Percentiles rank a stretch among this genome's conserved stretches.
Evolutionary conservation across 1,284 basidiomycete species (phyloP).

Genomic region (Cutaneotrichosporon mucoides): DNA sequence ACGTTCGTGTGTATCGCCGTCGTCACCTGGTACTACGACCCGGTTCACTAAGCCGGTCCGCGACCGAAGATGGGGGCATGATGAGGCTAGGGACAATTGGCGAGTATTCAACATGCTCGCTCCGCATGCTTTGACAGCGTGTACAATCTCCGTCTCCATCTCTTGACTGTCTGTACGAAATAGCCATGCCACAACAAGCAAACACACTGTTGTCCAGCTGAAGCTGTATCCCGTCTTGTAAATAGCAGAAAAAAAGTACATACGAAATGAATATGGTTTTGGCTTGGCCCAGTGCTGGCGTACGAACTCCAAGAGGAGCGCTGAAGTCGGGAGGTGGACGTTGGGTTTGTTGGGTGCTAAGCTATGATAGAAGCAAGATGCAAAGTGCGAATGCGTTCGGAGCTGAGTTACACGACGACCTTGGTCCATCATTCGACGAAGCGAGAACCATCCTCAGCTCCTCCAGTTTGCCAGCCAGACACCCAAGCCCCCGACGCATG

Average conservation of each 20-base stretch:
- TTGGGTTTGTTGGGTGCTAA: too few relatives aligned
- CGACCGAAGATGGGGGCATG: background rate
- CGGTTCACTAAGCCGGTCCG: slow-evolving; percentile 6
- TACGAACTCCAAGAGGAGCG: too few relatives aligned
- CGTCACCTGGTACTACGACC: slow-evolving; percentile 38
- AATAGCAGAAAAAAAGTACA: background rate
- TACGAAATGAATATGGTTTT: background rate
- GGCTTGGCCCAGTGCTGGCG: too few relatives aligned
- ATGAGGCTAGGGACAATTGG: background rate
- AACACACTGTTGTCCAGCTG: background rate
- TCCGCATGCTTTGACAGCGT: too few relatives aligned
- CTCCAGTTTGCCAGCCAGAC: too few relatives aligned
- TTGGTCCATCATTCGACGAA: too few relatives aligned
- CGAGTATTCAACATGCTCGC: background rate
- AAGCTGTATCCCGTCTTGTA: background rate
- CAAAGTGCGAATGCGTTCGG: too few relatives aligned
- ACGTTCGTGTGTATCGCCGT: slow-evolving; percentile 47
- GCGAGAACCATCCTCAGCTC: too few relatives aligned
- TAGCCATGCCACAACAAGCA: slow-evolving; percentile 1
- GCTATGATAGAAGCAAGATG: too few relatives aligned
- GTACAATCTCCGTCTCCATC: background rate
- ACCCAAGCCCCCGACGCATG: too few relatives aligned
- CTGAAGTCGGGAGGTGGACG: too few relatives aligned
- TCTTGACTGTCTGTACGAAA: background rate
- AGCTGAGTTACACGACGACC: too few relatives aligned